Evolutionary conservation across 495 filamentous ascomycete genomes (phyloP).

Genomic region (Bombardia bombarda): DNA sequence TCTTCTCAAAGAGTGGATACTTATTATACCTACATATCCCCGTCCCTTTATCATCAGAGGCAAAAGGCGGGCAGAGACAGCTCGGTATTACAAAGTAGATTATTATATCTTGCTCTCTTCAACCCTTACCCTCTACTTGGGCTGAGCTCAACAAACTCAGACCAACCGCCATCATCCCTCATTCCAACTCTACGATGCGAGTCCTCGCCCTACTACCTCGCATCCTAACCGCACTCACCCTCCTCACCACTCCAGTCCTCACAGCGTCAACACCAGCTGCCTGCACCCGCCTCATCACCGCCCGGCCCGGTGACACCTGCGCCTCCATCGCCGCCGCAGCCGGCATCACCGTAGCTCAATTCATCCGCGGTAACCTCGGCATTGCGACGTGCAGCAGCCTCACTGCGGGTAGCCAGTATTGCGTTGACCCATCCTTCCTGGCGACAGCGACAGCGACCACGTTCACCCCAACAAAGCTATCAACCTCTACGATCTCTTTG

Average conservation of each 20-base stretch:
- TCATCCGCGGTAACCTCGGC: constrained; percentile 10
- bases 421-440: constrained; percentile 6
- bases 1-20: too few relatives aligned
- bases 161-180: too few relatives aligned
- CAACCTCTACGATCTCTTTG: too few relatives aligned
- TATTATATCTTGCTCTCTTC: too few relatives aligned
- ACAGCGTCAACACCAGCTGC: background rate
- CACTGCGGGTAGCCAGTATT: constrained; percentile 2
- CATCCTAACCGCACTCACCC: background rate
- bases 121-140: too few relatives aligned
- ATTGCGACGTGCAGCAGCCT: constrained; percentile 3
- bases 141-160: too few relatives aligned
- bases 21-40: too few relatives aligned
- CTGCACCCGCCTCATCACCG: background rate
- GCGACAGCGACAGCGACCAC: constrained; percentile 3
- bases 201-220: background rate
- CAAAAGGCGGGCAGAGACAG: too few relatives aligned
- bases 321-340: constrained; percentile 4
- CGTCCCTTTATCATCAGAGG: too few relatives aligned
- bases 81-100: too few relatives aligned
- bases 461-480: background rate
- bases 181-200: too few relatives aligned
- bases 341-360: constrained; percentile 11
- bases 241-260: background rate
- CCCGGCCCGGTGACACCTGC: constrained; percentile 12